Percentiles rank a stretch among this genome's conserved stretches.
Conservation (phyloP, 805 yeast genomes). For the Wickerhamomyces pijperi region DNA sequence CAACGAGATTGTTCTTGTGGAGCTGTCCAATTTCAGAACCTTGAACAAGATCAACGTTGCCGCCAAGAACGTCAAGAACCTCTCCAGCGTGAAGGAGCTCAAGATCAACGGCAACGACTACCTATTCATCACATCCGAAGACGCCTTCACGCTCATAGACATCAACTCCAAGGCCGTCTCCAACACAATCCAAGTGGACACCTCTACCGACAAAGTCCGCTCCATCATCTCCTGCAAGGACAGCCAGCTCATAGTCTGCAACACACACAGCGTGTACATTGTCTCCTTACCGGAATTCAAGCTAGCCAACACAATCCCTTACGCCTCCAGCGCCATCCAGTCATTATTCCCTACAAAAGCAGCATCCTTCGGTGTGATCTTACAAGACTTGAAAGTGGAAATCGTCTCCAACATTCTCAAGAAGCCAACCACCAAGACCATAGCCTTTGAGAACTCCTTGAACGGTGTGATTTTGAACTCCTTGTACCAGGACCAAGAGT, state of each 20-base stretch:
- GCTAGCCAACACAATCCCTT: neutral
- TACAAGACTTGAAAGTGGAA: neutral
- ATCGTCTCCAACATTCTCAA: neutral
- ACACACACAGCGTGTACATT: neutral
- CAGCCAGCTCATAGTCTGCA: neutral
- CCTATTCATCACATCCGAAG: neutral
- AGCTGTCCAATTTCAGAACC: constrained; percentile 10
- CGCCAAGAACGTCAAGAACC: neutral
- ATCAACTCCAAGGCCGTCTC: neutral
- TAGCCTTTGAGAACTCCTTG: neutral
- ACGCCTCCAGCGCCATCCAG: neutral
- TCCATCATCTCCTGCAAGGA: neutral
- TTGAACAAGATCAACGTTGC: constrained; percentile 1
- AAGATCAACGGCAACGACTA: neutral
- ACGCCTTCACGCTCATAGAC: constrained; percentile 1
- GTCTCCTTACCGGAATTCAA: neutral
- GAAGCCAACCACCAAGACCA: neutral
- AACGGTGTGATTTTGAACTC: neutral
- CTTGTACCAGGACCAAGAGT: neutral
- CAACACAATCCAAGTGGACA: neutral
- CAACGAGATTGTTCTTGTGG: constrained; percentile 11
- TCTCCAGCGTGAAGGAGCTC: neutral
- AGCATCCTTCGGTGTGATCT: neutral
- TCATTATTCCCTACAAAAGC: neutral
- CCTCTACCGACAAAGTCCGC: neutral